Conservation (phyloP, 2,329 filamentous ascomycete species). For the Cordyceps sp. region DNA sequence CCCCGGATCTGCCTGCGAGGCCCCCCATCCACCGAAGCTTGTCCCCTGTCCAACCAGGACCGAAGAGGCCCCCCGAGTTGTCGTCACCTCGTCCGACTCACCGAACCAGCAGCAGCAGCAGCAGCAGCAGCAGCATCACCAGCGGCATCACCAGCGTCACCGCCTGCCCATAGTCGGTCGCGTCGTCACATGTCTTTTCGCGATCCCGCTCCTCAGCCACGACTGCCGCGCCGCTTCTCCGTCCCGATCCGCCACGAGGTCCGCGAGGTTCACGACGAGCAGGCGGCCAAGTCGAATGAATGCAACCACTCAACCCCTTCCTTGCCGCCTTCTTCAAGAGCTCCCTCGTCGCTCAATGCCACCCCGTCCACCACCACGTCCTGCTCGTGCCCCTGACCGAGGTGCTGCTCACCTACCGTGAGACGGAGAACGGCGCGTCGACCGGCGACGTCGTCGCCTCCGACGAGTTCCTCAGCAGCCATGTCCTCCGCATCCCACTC, state of each 20-base stretch:
- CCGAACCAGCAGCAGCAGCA: too few species aligned
- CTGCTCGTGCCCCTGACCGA: constrained; percentile 89
- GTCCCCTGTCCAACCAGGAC: too few species aligned
- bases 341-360: constrained; percentile 79
- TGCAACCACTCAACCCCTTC: constrained; percentile 98
- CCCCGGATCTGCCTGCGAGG: too few species aligned
- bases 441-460: constrained; percentile 70
- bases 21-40: too few species aligned
- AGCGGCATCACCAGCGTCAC: neutral
- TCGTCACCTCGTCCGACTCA: too few species aligned
- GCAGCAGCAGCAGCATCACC: neutral
- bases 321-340: constrained; percentile 97
- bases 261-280: constrained; percentile 7
- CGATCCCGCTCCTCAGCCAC: neutral
- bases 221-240: constrained; percentile 1
- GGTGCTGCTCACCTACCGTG: constrained; percentile 72
- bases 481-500: constrained; percentile 74
- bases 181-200: neutral
- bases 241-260: neutral
- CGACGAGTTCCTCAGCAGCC: constrained; percentile 91
- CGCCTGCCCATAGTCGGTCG: too few species aligned
- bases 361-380: constrained; percentile 79
- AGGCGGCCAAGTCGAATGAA: constrained; percentile 27
- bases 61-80: too few species aligned
- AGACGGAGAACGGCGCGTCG: constrained; percentile 64